phyloP scores from a whole-genome alignment of 176 grass and related monocot genomes.

The Bolboschoenus planiculmis region DNA sequence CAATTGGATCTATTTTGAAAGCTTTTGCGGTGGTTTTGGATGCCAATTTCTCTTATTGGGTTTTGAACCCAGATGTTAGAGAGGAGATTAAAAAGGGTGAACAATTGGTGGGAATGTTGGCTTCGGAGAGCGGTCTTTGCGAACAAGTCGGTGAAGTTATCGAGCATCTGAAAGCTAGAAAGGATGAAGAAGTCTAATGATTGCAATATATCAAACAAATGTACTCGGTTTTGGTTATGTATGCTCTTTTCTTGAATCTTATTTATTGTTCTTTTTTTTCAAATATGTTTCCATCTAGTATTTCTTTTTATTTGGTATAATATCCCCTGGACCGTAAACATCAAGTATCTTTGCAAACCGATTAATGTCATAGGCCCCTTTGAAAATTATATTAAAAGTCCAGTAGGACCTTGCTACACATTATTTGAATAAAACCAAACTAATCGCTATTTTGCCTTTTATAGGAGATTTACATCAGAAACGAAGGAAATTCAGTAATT shows the following conservation, averaged over 20 bases:
- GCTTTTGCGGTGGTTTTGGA: slow-evolving; percentile 57
- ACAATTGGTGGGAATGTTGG: slow-evolving; percentile 32
- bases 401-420: neutral
- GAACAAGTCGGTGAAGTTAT: slow-evolving; percentile 41
- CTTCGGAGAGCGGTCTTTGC: slow-evolving; percentile 37
- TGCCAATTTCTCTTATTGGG: slow-evolving; percentile 68
- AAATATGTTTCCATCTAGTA: neutral
- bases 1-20: slow-evolving; percentile 33
- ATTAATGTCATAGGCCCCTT: neutral
- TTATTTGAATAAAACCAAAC: neutral
- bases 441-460: neutral
- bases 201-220: neutral
- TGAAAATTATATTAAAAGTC: neutral
- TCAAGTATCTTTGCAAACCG: neutral
- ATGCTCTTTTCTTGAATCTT: neutral
- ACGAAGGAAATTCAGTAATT: neutral
- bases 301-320: neutral
- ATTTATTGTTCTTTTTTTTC: neutral
- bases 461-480: neutral
- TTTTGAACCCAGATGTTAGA: slow-evolving; percentile 50
- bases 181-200: slow-evolving; percentile 28
- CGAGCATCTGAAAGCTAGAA: slow-evolving; percentile 28
- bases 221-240: neutral
- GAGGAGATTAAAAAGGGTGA: slow-evolving; percentile 37
- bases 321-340: neutral